Percentiles rank a stretch among this genome's conserved stretches.
phyloP scores from a whole-genome alignment of 192 early-diverging fungal genomes.

The Anaeromyces robustus region DNA sequence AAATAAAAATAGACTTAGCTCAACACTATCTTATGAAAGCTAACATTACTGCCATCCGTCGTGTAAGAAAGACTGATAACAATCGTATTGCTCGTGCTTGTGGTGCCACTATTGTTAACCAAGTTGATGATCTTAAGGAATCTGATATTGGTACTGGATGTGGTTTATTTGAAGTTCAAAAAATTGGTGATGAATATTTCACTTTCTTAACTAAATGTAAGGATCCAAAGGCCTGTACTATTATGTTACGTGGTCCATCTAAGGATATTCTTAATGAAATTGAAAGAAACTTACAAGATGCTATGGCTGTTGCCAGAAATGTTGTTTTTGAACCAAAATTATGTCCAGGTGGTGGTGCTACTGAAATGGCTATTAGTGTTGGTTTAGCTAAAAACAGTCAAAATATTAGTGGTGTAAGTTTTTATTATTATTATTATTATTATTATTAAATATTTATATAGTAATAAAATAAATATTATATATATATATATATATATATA shows the following conservation, averaged over 20 bases:
- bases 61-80: slow-evolving; percentile 97
- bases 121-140: slow-evolving; percentile 92
- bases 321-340: slow-evolving; percentile 90
- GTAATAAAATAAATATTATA: too few relatives aligned
- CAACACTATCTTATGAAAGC: slow-evolving; percentile 97
- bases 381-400: slow-evolving; percentile 78
- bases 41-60: slow-evolving; percentile 93
- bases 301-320: slow-evolving; percentile 96
- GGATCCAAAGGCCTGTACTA: slow-evolving; percentile 93
- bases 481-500: too few relatives aligned
- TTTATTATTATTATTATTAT: neutral
- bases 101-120: slow-evolving; percentile 91
- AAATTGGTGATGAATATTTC: slow-evolving; percentile 99
- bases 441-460: too few relatives aligned
- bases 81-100: slow-evolving; percentile 96
- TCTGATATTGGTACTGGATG: slow-evolving; percentile 87
- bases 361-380: slow-evolving; percentile 94
- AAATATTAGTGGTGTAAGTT: slow-evolving; percentile 50
- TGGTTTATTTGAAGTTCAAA: slow-evolving; percentile 84
- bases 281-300: slow-evolving; percentile 97
- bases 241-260: slow-evolving; percentile 87
- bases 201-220: slow-evolving; percentile 85
- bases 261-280: slow-evolving; percentile 97
- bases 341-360: slow-evolving; percentile 91
- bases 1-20: slow-evolving; percentile 59